A percentile compares a stretch with the other conserved stretches of the same genome.
Conservation (phyloP, 2,329 filamentous ascomycete species). For the Botrytis elliptica region DNA sequence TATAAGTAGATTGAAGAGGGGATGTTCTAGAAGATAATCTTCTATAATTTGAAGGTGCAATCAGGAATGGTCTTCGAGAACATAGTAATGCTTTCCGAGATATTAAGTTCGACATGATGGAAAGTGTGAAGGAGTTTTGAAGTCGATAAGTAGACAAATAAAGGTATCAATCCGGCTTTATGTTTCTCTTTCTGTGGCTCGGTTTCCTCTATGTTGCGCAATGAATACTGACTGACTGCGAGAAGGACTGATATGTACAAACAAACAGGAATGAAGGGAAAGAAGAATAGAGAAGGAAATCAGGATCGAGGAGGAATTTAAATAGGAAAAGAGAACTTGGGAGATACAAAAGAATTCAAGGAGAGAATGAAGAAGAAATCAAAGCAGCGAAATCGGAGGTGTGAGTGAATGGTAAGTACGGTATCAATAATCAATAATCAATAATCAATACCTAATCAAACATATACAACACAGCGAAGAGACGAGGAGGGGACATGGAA, state of each 20-base stretch:
- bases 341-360: neutral
- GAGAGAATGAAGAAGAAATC: neutral
- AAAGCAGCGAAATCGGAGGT: constrained; percentile 1
- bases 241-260: neutral
- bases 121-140: neutral
- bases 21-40: constrained; percentile 32
- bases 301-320: neutral
- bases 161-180: neutral
- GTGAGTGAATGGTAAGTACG: neutral
- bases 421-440: neutral
- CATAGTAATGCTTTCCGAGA: constrained; percentile 2
- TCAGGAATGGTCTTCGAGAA: neutral
- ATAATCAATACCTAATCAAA: neutral
- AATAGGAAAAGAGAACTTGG: constrained; percentile 6
- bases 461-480: neutral
- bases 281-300: neutral
- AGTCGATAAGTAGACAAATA: neutral
- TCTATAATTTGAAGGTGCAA: constrained; percentile 21
- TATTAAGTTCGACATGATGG: constrained; percentile 1
- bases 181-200: neutral
- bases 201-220: neutral
- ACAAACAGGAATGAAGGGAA: neutral
- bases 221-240: neutral
- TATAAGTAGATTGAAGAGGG: constrained; percentile 24
- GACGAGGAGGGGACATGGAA: neutral